Evolutionary conservation across 1,284 basidiomycete genomes (phyloP).

Genomic region (Malassezia restricta): DNA sequence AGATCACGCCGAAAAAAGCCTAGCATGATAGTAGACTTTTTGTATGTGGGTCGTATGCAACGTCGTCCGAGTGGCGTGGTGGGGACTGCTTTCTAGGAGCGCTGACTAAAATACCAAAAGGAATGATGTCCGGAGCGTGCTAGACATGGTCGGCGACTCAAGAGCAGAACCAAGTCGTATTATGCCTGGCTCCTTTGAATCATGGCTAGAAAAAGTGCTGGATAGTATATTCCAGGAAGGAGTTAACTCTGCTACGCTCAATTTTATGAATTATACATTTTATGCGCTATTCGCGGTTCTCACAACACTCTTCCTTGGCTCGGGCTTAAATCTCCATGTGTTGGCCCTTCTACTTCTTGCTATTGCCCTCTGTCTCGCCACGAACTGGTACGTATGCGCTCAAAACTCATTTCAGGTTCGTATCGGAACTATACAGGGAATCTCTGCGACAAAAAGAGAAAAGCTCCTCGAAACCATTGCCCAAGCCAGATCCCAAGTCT

Average conservation of each 20-base stretch:
- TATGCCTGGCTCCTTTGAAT: not conserved
- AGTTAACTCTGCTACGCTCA: conserved; percentile 31
- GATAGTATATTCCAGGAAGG: conserved; percentile 36
- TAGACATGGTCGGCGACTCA: not conserved
- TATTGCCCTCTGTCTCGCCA: conserved; percentile 41
- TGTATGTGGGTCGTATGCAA: too few species aligned
- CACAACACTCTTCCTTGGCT: conserved; percentile 32
- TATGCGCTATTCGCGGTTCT: conserved; percentile 46
- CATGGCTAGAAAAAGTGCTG: conserved; percentile 21
- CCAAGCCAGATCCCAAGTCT: not conserved
- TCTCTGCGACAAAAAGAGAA: not conserved
- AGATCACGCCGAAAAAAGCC: not conserved
- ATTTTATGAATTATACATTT: conserved; percentile 46
- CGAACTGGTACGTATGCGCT: conserved; percentile 42
- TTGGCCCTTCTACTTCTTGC: conserved; percentile 39
- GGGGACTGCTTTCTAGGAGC: not conserved
- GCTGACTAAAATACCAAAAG: not conserved
- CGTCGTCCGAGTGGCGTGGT: not conserved
- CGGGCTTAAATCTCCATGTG: conserved; percentile 45
- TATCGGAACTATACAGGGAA: conserved; percentile 3
- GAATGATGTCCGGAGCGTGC: not conserved
- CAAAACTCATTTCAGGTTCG: conserved; percentile 8
- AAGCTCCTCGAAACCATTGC: not conserved
- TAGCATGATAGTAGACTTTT: not conserved
- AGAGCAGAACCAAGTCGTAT: not conserved